These are phyloP conservation scores for Aureobasidium uvarum DNA, from an alignment of 2,329 filamentous ascomycete genomes.

Conservation along the genomic window DNA sequence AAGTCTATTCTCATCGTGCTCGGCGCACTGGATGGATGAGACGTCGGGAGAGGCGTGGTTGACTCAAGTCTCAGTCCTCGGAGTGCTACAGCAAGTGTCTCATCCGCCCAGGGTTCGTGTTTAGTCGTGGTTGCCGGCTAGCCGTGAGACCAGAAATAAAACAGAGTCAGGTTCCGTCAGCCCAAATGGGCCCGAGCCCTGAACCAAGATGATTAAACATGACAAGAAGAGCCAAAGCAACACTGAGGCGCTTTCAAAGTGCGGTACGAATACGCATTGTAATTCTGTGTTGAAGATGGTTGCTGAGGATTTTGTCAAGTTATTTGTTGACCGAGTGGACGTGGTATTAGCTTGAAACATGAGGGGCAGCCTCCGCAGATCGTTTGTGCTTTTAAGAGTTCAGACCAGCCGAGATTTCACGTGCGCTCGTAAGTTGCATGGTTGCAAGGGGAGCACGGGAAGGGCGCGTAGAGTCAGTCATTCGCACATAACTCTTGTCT, in stretches of 20 bases:
- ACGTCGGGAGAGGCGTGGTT: constrained; percentile 15
- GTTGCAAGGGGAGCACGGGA: not conserved
- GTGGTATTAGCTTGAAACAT: constrained; percentile 22
- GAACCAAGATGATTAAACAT: constrained; percentile 5
- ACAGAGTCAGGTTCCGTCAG: constrained; percentile 17
- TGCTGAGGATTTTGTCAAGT: constrained; percentile 16
- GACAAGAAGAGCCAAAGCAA: not conserved
- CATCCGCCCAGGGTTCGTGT: not conserved
- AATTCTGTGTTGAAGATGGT: not conserved
- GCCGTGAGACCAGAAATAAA: constrained; percentile 19
- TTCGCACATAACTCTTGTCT: constrained; percentile 16
- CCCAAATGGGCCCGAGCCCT: not conserved
- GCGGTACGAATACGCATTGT: constrained; percentile 1
- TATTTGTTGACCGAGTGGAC: constrained; percentile 3
- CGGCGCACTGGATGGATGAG: not conserved
- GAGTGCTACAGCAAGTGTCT: constrained; percentile 19
- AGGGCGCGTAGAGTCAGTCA: not conserved
- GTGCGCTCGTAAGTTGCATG: not conserved
- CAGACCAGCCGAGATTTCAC: constrained; percentile 10
- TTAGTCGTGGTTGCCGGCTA: constrained; percentile 10
- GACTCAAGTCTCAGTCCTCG: constrained; percentile 6
- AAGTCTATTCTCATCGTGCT: constrained; percentile 11
- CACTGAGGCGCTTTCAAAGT: constrained; percentile 9
- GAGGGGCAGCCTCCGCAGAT: constrained; percentile 22
- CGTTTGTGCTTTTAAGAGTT: constrained; percentile 9